Percentiles rank a stretch among this genome's conserved stretches.
phyloP scores from a whole-genome alignment of 108 stramenopile species.

The Chaetoceros tenuissimus region DNA sequence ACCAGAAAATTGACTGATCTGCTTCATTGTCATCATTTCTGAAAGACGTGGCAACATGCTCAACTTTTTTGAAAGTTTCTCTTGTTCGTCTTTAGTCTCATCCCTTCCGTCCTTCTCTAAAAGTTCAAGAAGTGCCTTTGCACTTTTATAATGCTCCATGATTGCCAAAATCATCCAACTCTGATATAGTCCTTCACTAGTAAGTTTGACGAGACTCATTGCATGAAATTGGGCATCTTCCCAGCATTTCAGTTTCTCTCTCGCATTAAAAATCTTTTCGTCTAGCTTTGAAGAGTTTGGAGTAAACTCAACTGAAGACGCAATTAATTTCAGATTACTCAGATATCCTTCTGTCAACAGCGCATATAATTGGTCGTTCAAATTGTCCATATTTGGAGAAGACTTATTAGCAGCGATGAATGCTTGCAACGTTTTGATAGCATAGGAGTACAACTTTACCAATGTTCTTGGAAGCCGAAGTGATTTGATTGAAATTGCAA shows the following conservation, averaged over 20 bases:
- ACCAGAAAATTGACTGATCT: background rate
- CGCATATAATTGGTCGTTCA: background rate
- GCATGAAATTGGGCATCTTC: background rate
- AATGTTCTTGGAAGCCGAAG: conserved; percentile 27
- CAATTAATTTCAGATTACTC: background rate
- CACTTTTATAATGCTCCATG: conserved; percentile 19
- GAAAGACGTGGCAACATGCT: background rate
- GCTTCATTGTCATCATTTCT: background rate
- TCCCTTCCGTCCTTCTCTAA: conserved; percentile 3
- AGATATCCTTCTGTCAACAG: background rate
- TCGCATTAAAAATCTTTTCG: background rate
- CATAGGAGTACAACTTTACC: conserved; percentile 40
- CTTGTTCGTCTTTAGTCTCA: conserved; percentile 4
- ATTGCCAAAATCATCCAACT: conserved; percentile 20
- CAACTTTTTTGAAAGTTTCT: background rate
- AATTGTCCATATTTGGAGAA: background rate
- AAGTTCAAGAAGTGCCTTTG: conserved; percentile 1
- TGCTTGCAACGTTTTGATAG: background rate
- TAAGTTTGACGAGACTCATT: conserved; percentile 12
- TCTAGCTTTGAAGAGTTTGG: background rate
- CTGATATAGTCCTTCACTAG: conserved; percentile 11
- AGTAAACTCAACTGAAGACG: background rate
- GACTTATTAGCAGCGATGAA: background rate
- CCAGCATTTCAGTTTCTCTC: background rate
- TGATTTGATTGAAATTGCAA: conserved; percentile 24